Evolutionary conservation across 2,329 filamentous ascomycete genomes (phyloP), one percentile per base, ranked within the genome.

Genomic region (Aspergillus phoenicis): DNA sequence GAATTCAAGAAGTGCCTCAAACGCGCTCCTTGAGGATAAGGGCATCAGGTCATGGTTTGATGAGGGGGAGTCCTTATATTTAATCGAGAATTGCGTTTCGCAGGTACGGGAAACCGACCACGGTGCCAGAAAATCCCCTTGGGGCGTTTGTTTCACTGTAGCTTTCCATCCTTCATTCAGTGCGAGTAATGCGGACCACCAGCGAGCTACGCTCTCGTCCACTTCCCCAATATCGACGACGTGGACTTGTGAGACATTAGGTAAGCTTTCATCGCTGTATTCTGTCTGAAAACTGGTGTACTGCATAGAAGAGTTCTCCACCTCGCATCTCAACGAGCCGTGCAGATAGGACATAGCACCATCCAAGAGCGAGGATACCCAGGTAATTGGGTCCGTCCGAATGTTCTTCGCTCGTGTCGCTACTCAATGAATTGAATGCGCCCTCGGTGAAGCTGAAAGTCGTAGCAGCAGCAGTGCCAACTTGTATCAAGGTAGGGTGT

Each of bases 141-240:
- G 30, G 30, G 30, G 11, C 1, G 1, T 52, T n/a, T 39, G 43
- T 17, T 39, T 59, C 8, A 67, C 61, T 24, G 64, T 38, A 7
- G 55, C 64, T 54, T 54, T 59, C 66, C 61, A 66, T 3, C 65
- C 66, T 60, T 61, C 36, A 10, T 24, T 6, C 43, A 28, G 61
- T 24, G 62, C 65, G 1, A 68, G 63, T 51, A 66, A 58, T 15
- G 64, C 55, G 8, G 60, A 64, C 66, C 64, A 68, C 65, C 66
- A 67, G 10, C 58, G 51, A 45, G 49, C 41, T 4, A 53, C 36
- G n/a, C 56, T 26, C 6, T 61, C 62, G 38, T 65, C 45, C 2
- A 36, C 58, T 38, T 66, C 59, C 8, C 65, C 63, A 47, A 67
- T 13, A 45, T 68, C 63, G 8, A 67, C 41, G 15, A 33, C 20